Conservation (phyloP, 768 basidiomycete species). For the Mycena vulgaris region DNA sequence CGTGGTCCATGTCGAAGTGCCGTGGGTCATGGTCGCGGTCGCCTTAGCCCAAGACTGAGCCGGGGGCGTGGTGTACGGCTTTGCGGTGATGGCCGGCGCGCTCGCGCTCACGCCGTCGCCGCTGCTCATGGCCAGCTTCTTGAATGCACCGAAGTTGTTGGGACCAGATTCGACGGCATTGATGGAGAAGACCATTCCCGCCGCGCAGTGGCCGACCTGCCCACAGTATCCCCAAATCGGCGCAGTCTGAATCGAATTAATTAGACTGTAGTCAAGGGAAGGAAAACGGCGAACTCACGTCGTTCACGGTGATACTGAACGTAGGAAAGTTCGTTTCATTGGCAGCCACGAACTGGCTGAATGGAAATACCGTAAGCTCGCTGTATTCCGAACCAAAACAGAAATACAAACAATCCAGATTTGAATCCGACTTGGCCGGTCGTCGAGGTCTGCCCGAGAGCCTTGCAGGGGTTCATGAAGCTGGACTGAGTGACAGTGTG, state of each 20-base stretch:
- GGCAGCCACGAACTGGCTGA: slow-evolving; percentile 45
- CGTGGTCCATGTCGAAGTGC: slow-evolving; percentile 39
- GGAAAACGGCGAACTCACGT: slow-evolving; percentile 37
- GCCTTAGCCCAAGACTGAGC: slow-evolving; percentile 43
- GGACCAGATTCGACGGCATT: slow-evolving; percentile 50
- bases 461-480: slow-evolving; percentile 46
- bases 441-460: slow-evolving; percentile 34
- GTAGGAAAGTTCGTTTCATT: slow-evolving; percentile 52
- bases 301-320: slow-evolving; percentile 58
- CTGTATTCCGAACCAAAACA: background rate
- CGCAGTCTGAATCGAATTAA: slow-evolving; percentile 17
- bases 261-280: background rate
- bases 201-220: slow-evolving; percentile 57
- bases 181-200: slow-evolving; percentile 65
- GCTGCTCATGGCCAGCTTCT: background rate
- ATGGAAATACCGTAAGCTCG: slow-evolving; percentile 36
- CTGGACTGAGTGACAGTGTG: slow-evolving; percentile 51
- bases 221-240: slow-evolving; percentile 61
- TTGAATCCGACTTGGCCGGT: slow-evolving; percentile 41
- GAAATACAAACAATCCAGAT: slow-evolving; percentile 44
- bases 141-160: slow-evolving; percentile 42
- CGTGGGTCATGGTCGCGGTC: slow-evolving; percentile 51
- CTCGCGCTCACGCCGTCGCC: background rate
- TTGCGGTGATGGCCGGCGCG: background rate
- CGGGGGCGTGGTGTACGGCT: slow-evolving; percentile 39